A percentile compares a stretch with the other conserved stretches of the same genome.
Evolutionary conservation across 805 yeast species (phyloP).

Genomic region (Zygosaccharomyces lentus): DNA sequence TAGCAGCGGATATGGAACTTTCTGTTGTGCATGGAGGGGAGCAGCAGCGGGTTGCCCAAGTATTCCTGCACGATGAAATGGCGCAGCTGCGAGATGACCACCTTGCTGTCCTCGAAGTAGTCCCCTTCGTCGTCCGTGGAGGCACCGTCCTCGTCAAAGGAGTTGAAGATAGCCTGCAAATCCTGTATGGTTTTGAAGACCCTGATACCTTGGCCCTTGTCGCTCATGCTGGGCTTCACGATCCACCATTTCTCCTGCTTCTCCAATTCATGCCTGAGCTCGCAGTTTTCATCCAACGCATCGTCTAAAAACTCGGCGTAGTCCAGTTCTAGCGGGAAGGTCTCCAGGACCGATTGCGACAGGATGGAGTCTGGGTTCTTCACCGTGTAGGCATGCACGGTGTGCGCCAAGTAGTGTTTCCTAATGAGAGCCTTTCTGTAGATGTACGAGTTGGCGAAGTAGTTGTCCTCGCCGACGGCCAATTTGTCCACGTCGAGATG

Average conservation of each 20-base stretch:
- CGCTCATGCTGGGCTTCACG: slow-evolving; percentile 94
- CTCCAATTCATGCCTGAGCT: slow-evolving; percentile 73
- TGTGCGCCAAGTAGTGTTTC: slow-evolving; percentile 83
- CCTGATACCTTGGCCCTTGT: slow-evolving; percentile 92
- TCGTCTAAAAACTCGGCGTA: slow-evolving; percentile 96
- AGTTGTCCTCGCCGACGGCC: slow-evolving; percentile 38
- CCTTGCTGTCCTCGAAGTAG: slow-evolving; percentile 47
- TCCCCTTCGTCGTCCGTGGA: slow-evolving; percentile 43
- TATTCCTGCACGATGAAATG: slow-evolving; percentile 91
- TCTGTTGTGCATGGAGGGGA: slow-evolving; percentile 53
- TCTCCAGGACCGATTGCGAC: slow-evolving; percentile 59
- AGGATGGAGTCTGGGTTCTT: slow-evolving; percentile 71
- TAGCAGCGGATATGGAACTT: slow-evolving; percentile 90
- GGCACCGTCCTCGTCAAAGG: slow-evolving; percentile 66
- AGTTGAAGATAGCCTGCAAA: slow-evolving; percentile 76
- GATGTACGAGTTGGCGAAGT: slow-evolving; percentile 73
- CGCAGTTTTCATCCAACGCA: slow-evolving; percentile 87
- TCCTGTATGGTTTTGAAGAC: slow-evolving; percentile 74
- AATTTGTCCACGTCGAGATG: slow-evolving; percentile 69
- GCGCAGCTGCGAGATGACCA: slow-evolving; percentile 80
- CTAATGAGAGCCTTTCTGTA: slow-evolving; percentile 88
- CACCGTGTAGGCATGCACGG: slow-evolving; percentile 66
- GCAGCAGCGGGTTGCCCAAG: slow-evolving; percentile 59
- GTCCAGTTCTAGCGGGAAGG: slow-evolving; percentile 80
- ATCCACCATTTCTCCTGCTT: slow-evolving; percentile 68